phyloP scores from a whole-genome alignment of 805 yeast species.

The Starmerella stellata region DNA sequence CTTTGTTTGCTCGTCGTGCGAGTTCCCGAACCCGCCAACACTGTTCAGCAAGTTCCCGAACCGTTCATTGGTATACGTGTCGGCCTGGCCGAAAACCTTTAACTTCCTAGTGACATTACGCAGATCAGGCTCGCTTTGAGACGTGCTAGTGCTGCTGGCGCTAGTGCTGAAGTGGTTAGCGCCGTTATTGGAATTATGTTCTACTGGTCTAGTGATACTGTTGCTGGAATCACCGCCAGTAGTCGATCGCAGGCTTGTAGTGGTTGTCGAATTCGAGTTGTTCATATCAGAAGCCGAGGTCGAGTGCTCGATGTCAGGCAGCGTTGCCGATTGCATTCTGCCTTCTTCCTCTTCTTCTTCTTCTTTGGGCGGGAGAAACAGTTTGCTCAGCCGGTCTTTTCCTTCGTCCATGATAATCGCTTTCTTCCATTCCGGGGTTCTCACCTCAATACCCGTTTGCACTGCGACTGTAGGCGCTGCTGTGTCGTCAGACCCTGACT shows the following conservation, averaged over 20 bases:
- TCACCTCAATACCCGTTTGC: slow-evolving; percentile 1
- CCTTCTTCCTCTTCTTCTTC: too few relatives aligned
- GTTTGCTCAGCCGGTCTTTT: not conserved
- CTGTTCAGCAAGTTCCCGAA: slow-evolving; percentile 14
- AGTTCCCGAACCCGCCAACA: slow-evolving; percentile 3
- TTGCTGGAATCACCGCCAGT: too few relatives aligned
- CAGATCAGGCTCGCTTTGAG: not conserved
- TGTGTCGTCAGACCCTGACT: slow-evolving; percentile 3
- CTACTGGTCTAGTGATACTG: too few relatives aligned
- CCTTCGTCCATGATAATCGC: slow-evolving; percentile 2
- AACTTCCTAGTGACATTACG: slow-evolving; percentile 2
- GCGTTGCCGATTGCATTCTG: too few relatives aligned
- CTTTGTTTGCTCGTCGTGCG: too few relatives aligned
- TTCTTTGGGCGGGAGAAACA: not conserved
- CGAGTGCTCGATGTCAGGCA: too few relatives aligned
- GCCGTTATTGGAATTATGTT: too few relatives aligned
- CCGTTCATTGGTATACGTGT: slow-evolving; percentile 17
- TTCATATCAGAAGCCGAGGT: too few relatives aligned
- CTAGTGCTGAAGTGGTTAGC: too few relatives aligned
- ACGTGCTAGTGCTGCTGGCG: not conserved
- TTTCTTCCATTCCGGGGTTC: slow-evolving; percentile 13
- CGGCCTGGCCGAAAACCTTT: slow-evolving; percentile 16
- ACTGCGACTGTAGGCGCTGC: slow-evolving; percentile 14
- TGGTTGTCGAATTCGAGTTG: too few relatives aligned
- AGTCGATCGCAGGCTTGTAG: too few relatives aligned